Evolutionary conservation across 805 yeast genomes (phyloP).

Genomic region (Monosporozyma unispora): DNA sequence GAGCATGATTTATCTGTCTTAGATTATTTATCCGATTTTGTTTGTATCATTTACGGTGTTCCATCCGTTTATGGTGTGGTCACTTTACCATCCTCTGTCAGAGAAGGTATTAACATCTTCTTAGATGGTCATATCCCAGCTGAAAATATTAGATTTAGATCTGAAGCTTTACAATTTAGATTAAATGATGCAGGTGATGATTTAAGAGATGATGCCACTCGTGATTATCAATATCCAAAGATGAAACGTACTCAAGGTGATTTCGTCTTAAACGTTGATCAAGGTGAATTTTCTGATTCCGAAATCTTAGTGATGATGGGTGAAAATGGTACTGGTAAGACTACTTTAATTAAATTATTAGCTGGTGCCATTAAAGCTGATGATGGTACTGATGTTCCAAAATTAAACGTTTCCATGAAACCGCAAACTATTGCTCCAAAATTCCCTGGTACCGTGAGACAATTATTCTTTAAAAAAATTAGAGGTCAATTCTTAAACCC

Average conservation of each 20-base stretch:
- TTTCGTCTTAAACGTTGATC: slow-evolving; percentile 71
- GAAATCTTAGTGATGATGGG: slow-evolving; percentile 99
- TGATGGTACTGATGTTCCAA: slow-evolving; percentile 73
- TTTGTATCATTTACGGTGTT: slow-evolving; percentile 94
- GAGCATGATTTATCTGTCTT: slow-evolving; percentile 98
- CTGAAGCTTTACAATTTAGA: slow-evolving; percentile 90
- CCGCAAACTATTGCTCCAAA: slow-evolving; percentile 99
- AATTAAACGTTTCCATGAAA: slow-evolving; percentile 90
- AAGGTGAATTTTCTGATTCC: slow-evolving; percentile 90
- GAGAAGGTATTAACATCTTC: slow-evolving; percentile 98
- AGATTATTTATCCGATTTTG: slow-evolving; percentile 93
- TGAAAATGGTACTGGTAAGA: slow-evolving; percentile 99
- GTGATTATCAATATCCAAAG: slow-evolving; percentile 66
- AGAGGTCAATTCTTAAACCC: slow-evolving; percentile 90
- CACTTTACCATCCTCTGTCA: slow-evolving; percentile 88
- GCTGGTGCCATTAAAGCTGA: slow-evolving; percentile 93
- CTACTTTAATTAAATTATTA: slow-evolving; percentile 89
- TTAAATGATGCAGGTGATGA: slow-evolving; percentile 82
- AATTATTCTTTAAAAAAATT: slow-evolving; percentile 91
- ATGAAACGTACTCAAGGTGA: slow-evolving; percentile 94
- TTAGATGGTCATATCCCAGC: slow-evolving; percentile 96
- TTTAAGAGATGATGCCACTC: slow-evolving; percentile 64
- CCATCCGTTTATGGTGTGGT: slow-evolving; percentile 99
- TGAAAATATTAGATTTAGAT: slow-evolving; percentile 94
- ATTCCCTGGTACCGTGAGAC: slow-evolving; percentile 97